Conservation (phyloP, 805 yeast species). For the Saccharomyces kudriavzevii region DNA sequence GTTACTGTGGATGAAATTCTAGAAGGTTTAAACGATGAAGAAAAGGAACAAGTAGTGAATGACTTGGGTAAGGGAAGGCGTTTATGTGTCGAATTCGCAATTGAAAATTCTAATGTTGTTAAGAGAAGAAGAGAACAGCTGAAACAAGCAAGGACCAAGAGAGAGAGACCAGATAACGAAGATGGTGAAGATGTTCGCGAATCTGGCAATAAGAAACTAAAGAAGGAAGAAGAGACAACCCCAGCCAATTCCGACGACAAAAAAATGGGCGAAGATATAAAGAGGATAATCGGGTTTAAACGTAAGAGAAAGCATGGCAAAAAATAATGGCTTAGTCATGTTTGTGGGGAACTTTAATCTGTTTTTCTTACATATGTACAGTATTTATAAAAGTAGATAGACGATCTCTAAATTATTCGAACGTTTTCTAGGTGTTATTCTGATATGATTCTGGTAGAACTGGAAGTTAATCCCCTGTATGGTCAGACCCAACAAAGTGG, state of each 20-base stretch:
- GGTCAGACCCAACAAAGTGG: too few relatives aligned
- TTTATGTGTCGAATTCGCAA: constrained; percentile 88
- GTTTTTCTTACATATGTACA: not conserved
- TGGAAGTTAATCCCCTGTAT: too few relatives aligned
- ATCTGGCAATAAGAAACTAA: constrained; percentile 15
- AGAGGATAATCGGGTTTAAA: constrained; percentile 58
- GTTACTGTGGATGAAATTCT: constrained; percentile 63
- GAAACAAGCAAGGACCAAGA: constrained; percentile 33
- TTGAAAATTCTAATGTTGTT: constrained; percentile 90
- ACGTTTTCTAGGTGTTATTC: not conserved
- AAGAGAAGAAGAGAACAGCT: constrained; percentile 78
- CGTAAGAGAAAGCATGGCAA: constrained; percentile 54
- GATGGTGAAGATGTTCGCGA: constrained; percentile 13
- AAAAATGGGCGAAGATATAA: constrained; percentile 45
- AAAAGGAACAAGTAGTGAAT: constrained; percentile 43
- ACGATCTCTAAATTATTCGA: not conserved
- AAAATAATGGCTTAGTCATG: constrained; percentile 10
- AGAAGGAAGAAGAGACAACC: constrained; percentile 23
- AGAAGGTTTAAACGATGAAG: constrained; percentile 66
- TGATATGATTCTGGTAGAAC: too few relatives aligned
- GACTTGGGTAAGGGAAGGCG: constrained; percentile 60
- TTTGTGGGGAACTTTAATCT: not conserved
- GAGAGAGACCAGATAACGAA: constrained; percentile 25
- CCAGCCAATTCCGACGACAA: constrained; percentile 10
- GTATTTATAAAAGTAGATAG: not conserved